A percentile compares a stretch with the other conserved stretches of the same genome.
Evolutionary conservation across 2,329 filamentous ascomycete genomes (phyloP).

Genomic region (Magnaporthiopsis poae): DNA sequence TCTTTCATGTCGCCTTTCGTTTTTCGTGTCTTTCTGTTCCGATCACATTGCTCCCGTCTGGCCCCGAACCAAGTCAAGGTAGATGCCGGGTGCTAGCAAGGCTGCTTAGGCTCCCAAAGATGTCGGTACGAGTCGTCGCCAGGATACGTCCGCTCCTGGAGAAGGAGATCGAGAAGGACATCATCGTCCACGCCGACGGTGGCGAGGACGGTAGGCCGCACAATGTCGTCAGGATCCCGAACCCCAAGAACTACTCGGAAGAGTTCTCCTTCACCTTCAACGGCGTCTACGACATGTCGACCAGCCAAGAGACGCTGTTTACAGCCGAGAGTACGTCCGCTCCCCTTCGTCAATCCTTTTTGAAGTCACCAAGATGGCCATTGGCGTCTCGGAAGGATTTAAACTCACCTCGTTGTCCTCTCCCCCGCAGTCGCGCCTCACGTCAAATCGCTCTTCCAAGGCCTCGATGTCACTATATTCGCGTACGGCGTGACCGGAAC

Average conservation of each 20-base stretch:
- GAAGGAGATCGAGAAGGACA: constrained; percentile 75
- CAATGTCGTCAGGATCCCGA: constrained; percentile 76
- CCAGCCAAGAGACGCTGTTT: constrained; percentile 79
- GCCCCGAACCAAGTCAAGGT: not conserved
- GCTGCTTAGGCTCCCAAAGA: constrained; percentile 18
- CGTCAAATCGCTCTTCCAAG: constrained; percentile 83
- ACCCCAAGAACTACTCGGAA: constrained; percentile 82
- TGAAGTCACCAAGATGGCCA: not conserved
- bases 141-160: constrained; percentile 81
- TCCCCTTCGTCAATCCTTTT: constrained; percentile 3
- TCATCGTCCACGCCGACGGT: constrained; percentile 64
- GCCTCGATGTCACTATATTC: constrained; percentile 79
- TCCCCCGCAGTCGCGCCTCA: constrained; percentile 63
- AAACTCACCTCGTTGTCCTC: constrained; percentile 3
- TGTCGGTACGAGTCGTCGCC: constrained; percentile 77
- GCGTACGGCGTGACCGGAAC: constrained; percentile 90
- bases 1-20: not conserved
- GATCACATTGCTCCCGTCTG: not conserved
- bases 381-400: not conserved
- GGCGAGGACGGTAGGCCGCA: constrained; percentile 51
- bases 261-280: constrained; percentile 93
- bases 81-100: not conserved
- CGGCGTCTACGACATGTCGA: constrained; percentile 72
- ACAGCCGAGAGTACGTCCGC: constrained; percentile 57
- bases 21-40: not conserved